Evolutionary conservation across 257 asterid genomes (phyloP).

Genomic region (Solanum peruvianum): DNA sequence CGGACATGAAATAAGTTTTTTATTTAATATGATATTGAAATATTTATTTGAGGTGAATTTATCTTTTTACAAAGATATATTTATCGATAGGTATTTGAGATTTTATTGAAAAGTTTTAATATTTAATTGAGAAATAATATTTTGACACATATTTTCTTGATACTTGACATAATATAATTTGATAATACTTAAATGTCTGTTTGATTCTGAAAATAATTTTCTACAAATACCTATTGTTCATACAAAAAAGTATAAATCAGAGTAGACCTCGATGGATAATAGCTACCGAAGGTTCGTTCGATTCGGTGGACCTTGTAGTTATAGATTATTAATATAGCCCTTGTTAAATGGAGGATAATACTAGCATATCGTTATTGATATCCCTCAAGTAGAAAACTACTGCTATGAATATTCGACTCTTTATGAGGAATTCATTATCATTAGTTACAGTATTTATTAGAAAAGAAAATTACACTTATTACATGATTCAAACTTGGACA

Average conservation of each 20-base stretch:
- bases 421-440: not conserved
- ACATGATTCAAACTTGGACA: not conserved
- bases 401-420: not conserved
- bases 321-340: too few species aligned
- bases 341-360: not conserved
- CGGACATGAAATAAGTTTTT: not conserved
- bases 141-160: not conserved
- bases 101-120: too few species aligned
- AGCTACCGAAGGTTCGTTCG: not conserved
- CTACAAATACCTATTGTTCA: not conserved
- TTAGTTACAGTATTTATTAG: too few species aligned
- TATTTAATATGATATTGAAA: not conserved
- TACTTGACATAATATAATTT: not conserved
- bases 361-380: not conserved
- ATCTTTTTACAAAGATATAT: not conserved
- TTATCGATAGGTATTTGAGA: not conserved
- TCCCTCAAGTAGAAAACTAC: not conserved
- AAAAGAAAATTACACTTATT: not conserved
- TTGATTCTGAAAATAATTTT: too few species aligned
- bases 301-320: not conserved
- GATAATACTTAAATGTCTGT: not conserved
- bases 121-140: not conserved
- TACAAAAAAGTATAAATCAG: not conserved
- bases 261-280: not conserved
- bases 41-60: not conserved